These are phyloP conservation scores for Hypoxylon lienhwacheense DNA, from an alignment of 495 filamentous ascomycete species.

Conservation along the genomic window DNA sequence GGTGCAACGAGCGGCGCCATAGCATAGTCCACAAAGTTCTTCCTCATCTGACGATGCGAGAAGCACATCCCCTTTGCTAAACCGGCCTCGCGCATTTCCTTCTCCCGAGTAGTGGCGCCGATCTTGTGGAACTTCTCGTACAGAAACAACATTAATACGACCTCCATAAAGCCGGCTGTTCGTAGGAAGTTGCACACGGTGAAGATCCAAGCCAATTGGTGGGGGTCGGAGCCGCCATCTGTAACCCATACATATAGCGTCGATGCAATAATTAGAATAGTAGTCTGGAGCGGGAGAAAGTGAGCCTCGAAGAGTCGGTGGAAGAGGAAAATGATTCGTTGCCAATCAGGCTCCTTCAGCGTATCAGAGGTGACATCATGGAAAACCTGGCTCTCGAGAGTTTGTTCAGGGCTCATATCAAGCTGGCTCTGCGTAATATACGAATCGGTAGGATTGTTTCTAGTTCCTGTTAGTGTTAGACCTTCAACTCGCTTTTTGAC, in stretches of 20 bases:
- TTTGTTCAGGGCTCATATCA: slow-evolving; percentile 43
- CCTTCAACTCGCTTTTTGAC: neutral
- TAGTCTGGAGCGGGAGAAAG: slow-evolving; percentile 66
- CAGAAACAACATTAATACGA: slow-evolving; percentile 60
- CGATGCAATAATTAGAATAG: slow-evolving; percentile 61
- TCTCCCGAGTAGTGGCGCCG: slow-evolving; percentile 58
- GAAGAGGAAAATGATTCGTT: slow-evolving; percentile 51
- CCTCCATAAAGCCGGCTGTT: slow-evolving; percentile 58
- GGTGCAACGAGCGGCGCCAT: slow-evolving; percentile 64
- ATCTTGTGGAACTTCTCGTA: slow-evolving; percentile 65
- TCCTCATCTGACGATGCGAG: slow-evolving; percentile 54
- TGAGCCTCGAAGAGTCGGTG: slow-evolving; percentile 70
- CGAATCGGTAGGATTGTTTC: slow-evolving; percentile 46
- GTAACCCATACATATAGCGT: slow-evolving; percentile 56
- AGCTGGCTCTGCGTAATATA: slow-evolving; percentile 52
- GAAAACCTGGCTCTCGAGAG: slow-evolving; percentile 51
- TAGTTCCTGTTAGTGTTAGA: slow-evolving; percentile 13
- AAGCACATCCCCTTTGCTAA: slow-evolving; percentile 61
- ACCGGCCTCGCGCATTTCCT: slow-evolving; percentile 64
- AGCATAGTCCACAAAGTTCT: slow-evolving; percentile 57
- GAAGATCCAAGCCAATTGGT: slow-evolving; percentile 56
- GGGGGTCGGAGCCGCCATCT: slow-evolving; percentile 50
- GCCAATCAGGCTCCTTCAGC: slow-evolving; percentile 48
- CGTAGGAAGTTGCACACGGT: slow-evolving; percentile 60
- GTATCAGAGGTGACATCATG: slow-evolving; percentile 51